These are phyloP conservation scores for Ampelocalamus luodianensis DNA, from an alignment of 176 grass and related monocot genomes.

Conservation along the genomic window DNA sequence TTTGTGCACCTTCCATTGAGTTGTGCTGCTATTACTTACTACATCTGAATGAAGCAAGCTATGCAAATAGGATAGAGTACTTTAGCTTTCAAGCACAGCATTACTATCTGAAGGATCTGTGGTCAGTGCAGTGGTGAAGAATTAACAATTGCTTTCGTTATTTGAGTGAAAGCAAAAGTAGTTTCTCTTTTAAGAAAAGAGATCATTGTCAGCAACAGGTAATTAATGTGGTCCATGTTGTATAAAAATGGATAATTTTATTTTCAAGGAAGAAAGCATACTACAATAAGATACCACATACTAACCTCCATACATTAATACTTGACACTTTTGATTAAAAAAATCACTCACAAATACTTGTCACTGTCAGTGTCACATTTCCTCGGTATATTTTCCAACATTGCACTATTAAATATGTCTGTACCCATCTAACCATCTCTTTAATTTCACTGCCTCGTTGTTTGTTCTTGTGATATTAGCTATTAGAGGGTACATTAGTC, in stretches of 20 bases:
- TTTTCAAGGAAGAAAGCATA: conserved; percentile 1
- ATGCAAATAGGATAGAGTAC: conserved; percentile 1
- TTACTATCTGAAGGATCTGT: conserved; percentile 31
- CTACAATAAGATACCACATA: background rate
- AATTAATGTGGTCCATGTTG: background rate
- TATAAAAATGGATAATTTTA: background rate
- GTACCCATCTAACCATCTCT: conserved; percentile 11
- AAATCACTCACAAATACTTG: conserved; percentile 9
- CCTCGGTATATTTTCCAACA: background rate
- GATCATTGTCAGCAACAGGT: background rate
- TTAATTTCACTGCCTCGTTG: conserved; percentile 8
- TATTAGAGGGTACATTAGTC: background rate
- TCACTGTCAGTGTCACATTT: background rate
- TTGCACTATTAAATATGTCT: background rate
- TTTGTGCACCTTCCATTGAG: background rate
- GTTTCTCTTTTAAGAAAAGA: conserved; percentile 6
- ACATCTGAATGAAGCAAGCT: conserved; percentile 26
- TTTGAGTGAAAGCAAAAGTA: conserved; percentile 10
- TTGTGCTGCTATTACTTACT: background rate
- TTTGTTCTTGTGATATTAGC: conserved; percentile 17
- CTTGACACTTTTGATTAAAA: background rate
- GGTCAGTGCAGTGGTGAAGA: conserved; percentile 11
- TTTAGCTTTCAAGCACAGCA: conserved; percentile 26
- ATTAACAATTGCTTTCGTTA: background rate
- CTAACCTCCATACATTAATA: conserved; percentile 7